Base-by-base conservation (phyloP, 306 rosid species). In the Fragaria vesca region DNA sequence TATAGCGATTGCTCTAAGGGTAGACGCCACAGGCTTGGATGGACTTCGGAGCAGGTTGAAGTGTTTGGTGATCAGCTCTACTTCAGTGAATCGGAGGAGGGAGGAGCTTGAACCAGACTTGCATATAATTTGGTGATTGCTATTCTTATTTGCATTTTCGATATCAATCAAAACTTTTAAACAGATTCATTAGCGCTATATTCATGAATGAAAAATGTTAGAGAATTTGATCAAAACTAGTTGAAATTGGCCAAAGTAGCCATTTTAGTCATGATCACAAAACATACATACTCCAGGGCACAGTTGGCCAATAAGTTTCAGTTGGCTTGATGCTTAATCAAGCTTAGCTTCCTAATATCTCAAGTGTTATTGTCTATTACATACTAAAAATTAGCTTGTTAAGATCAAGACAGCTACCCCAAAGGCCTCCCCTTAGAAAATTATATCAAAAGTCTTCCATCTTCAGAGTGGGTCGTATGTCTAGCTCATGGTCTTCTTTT, bases 21-120 rank as follows among this genome's bases (percentile, higher is more conserved):
- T 0, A 24, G 16, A 60, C 6, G 36, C 66, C 66, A 60, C 66
- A 60, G 34, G 16, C 36, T 60, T 60, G 36, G 66, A 26, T 60
- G 66, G 66, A 60, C 34, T 60, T 60, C 66, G 17, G 66, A 60
- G 66, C 66, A 60, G 66, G 34, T 60, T 60, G 66, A 60, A 60
- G 34, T 4, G 36, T 60, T 60, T 60, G 66, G 36, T 26, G 66
- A 60, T 60, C 36, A 60, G 34, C 66, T 60, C 15, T 60, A 21
- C 34, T 60, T 60, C 12, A 26, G 66, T 60, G 66, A 60, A 16
- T 24, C 24, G 15, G 66, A 60, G 36, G 36, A 60, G 16, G 24
- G 11, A 60, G 66, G 7, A 11, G 36, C 17, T 16, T 60, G 34
- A 26, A 51, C 18, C 24, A 52, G 24, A 52, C 61, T 20, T 8